Percentiles rank a stretch among this genome's conserved stretches.
Evolutionary conservation across 441 rosid genomes (phyloP).

Genomic region (Aleurites moluccanus): DNA sequence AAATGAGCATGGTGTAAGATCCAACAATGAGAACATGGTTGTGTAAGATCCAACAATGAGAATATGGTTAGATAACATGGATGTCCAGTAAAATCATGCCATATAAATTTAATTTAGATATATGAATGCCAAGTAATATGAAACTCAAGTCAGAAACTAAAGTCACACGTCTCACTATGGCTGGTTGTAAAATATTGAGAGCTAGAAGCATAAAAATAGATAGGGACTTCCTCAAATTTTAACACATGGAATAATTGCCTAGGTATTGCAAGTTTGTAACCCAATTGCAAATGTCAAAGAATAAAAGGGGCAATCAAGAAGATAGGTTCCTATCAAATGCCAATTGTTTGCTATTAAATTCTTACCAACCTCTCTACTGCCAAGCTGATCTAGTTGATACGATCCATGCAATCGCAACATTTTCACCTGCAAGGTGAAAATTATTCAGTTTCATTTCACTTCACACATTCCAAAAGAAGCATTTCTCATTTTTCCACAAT

Average conservation of each 20-base stretch:
- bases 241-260: neutral
- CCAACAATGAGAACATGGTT: no score
- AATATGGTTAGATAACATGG: neutral
- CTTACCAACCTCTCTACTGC: conserved; percentile 77
- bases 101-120: neutral
- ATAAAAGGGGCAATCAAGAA: neutral
- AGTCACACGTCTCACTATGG: neutral
- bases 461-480: conserved; percentile 15
- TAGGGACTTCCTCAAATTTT: neutral
- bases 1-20: conserved; percentile 30
- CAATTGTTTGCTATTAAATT: conserved; percentile 15
- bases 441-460: neutral
- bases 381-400: conserved; percentile 85
- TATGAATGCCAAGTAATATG: neutral
- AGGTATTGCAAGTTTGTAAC: neutral
- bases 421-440: conserved; percentile 61
- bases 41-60: conserved; percentile 6
- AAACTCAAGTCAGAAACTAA: neutral
- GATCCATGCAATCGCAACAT: conserved; percentile 84
- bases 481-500: conserved; percentile 10
- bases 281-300: neutral
- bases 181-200: neutral
- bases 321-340: neutral
- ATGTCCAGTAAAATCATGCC: neutral
- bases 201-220: neutral